Conservation (phyloP, 306 rosid genomes). For the Prunus mongolica region DNA sequence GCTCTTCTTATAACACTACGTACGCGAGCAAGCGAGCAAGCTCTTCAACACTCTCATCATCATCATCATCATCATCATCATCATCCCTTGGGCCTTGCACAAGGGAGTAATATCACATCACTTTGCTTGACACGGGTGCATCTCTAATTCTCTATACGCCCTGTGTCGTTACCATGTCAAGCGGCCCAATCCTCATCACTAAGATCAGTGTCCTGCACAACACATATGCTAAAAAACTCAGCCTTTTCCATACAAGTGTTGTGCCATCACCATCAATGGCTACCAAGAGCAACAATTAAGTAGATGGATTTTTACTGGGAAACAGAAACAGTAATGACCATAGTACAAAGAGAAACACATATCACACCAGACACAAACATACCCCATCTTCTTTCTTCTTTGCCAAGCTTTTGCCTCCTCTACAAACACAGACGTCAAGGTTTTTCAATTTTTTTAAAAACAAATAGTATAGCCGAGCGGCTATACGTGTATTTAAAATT, state of each 20-base stretch:
- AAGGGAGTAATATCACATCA: not conserved
- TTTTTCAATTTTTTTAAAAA: too few species aligned
- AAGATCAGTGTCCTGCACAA: slow-evolving; percentile 33
- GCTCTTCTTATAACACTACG: too few species aligned
- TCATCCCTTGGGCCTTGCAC: not conserved
- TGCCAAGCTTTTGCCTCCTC: slow-evolving; percentile 22
- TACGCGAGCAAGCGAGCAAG: too few species aligned
- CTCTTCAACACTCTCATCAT: too few species aligned
- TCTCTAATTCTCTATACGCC: too few species aligned
- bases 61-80: too few species aligned
- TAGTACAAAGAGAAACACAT: not conserved
- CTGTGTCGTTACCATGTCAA: not conserved
- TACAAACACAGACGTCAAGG: slow-evolving; percentile 12
- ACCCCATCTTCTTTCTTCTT: slow-evolving; percentile 21
- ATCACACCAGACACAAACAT: not conserved
- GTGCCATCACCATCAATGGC: not conserved
- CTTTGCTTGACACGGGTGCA: not conserved
- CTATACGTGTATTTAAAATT: too few species aligned
- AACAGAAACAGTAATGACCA: too few species aligned
- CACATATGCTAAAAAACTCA: not conserved
- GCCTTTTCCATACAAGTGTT: not conserved
- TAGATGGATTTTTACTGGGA: not conserved
- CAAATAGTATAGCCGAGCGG: too few species aligned
- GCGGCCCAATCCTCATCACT: slow-evolving; percentile 43
- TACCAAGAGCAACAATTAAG: not conserved